Evolutionary conservation across 441 rosid genomes (phyloP).

Genomic region (Aleurites moluccanus): DNA sequence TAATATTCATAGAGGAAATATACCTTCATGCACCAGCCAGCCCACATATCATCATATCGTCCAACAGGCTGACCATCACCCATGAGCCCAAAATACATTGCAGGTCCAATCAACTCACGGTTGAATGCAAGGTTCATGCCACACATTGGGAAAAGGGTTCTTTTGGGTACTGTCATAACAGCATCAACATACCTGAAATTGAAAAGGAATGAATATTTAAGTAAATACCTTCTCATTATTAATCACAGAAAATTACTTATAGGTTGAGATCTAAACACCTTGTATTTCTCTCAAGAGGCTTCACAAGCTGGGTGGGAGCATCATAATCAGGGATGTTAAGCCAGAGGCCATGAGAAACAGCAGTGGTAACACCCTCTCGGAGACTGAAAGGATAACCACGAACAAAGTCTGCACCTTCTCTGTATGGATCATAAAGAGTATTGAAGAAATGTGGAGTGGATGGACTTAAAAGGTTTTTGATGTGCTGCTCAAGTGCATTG

Average conservation of each 20-base stretch:
- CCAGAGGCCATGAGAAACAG: constrained; percentile 93
- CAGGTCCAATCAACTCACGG: constrained; percentile 94
- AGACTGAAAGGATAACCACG: constrained; percentile 93
- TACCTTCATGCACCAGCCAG: constrained; percentile 96
- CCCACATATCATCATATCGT: constrained; percentile 98
- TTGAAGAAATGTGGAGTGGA: constrained; percentile 81
- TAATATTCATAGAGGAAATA: background rate
- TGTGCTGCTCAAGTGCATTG: constrained; percentile 94
- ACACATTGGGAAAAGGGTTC: constrained; percentile 97
- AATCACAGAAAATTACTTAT: background rate
- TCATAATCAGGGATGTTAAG: constrained; percentile 96
- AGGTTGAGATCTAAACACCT: constrained; percentile 38
- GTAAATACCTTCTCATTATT: background rate
- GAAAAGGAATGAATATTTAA: background rate
- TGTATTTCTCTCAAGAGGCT: constrained; percentile 83
- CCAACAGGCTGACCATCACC: constrained; percentile 99
- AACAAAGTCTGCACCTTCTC: constrained; percentile 81
- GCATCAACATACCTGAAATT: constrained; percentile 76
- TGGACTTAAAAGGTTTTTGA: constrained; percentile 68
- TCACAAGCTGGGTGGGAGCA: constrained; percentile 92
- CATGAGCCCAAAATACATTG: constrained; percentile 98
- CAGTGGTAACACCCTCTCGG: constrained; percentile 77
- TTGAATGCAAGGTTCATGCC: constrained; percentile 93
- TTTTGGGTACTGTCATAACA: constrained; percentile 86
- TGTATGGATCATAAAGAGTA: constrained; percentile 85